Conservation (phyloP, 2,329 filamentous ascomycete species). For the Bipolaris cookei region DNA sequence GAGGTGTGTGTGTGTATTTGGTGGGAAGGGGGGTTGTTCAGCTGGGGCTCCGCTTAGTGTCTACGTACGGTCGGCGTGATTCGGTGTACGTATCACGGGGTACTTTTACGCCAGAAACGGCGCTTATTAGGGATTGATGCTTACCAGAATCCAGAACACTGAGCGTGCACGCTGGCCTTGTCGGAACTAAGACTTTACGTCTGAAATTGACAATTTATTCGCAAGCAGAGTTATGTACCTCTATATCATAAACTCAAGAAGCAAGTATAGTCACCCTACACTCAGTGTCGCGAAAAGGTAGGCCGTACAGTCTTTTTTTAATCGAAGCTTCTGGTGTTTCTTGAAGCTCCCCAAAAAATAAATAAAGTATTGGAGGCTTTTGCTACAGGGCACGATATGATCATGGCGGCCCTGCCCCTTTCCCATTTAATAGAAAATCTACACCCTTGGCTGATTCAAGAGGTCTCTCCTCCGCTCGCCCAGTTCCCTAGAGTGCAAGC, state of each 20-base stretch:
- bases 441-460: conserved; percentile 1
- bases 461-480: background rate
- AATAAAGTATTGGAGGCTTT: conserved; percentile 1
- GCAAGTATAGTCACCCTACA: background rate
- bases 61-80: background rate
- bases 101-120: background rate
- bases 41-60: background rate
- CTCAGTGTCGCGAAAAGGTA: background rate
- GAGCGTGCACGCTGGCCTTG: background rate
- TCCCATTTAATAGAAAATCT: conserved; percentile 4
- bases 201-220: background rate
- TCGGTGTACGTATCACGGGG: background rate
- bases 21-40: background rate
- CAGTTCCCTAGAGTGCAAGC: background rate
- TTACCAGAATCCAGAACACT: background rate
- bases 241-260: background rate
- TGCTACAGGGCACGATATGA: background rate
- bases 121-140: conserved; percentile 5
- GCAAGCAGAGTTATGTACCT: background rate
- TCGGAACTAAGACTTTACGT: background rate
- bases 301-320: background rate
- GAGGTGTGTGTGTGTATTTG: background rate
- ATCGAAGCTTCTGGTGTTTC: background rate
- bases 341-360: background rate
- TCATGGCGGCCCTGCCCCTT: background rate